phyloP scores from a whole-genome alignment of 139 green algal genomes.

The Asterochloris erici region DNA sequence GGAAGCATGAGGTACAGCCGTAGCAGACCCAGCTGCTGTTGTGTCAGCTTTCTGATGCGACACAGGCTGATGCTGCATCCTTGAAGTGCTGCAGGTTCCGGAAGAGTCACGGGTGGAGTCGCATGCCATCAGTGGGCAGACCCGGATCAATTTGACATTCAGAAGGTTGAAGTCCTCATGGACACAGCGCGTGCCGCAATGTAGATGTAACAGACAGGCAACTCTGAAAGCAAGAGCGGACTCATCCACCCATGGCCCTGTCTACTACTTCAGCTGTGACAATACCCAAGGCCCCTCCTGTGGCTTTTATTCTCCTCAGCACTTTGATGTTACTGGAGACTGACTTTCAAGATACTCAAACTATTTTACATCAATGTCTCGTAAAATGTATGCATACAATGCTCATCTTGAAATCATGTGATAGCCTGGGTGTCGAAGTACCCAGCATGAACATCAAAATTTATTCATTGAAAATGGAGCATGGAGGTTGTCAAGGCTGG shows the following conservation, averaged over 20 bases:
- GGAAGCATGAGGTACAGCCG: conserved; percentile 26
- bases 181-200: conserved; percentile 9
- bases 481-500: no score
- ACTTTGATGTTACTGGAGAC: neutral
- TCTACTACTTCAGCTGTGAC: conserved; percentile 20
- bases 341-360: neutral
- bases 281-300: conserved; percentile 9
- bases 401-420: no score
- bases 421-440: no score
- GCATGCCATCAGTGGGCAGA: conserved; percentile 15
- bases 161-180: conserved; percentile 19
- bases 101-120: neutral
- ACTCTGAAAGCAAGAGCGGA: neutral
- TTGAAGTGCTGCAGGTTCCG: conserved; percentile 17
- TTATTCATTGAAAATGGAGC: no score
- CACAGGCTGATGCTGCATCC: no score
- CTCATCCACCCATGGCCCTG: neutral
- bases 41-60: no score
- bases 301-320: conserved; percentile 12
- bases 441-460: no score
- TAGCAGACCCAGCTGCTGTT: no score
- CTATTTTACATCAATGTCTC: neutral
- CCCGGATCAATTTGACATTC: conserved; percentile 35
- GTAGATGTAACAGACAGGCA: conserved; percentile 21
- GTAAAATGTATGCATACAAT: no score